phyloP scores from a whole-genome alignment of 768 basidiomycete species.

The Pulveroboletus ravenelii region DNA sequence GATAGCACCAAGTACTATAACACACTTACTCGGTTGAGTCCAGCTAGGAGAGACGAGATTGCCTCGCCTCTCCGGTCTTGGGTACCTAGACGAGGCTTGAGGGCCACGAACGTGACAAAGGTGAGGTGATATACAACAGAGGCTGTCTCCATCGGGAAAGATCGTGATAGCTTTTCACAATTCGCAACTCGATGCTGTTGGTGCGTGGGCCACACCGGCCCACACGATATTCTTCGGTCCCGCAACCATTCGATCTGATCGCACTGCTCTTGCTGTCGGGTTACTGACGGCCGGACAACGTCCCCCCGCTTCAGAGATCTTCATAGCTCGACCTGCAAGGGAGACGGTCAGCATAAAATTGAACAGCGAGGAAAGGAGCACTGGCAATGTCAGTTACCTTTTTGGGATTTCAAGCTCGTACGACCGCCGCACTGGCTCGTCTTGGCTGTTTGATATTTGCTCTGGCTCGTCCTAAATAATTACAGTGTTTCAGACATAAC shows the following conservation, averaged over 20 bases:
- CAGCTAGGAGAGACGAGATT: too few relatives aligned
- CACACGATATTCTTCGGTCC: not conserved
- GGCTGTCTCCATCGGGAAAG: not conserved
- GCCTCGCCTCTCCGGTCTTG: too few relatives aligned
- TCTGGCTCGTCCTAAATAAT: not conserved
- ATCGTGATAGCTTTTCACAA: not conserved
- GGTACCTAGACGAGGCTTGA: too few relatives aligned
- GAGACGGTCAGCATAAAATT: too few relatives aligned
- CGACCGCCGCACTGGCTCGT: not conserved
- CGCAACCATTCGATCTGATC: constrained; percentile 1
- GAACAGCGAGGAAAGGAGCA: too few relatives aligned
- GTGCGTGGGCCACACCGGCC: not conserved
- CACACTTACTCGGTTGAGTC: too few relatives aligned
- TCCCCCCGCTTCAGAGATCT: not conserved
- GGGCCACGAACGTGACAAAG: too few relatives aligned
- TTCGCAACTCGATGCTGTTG: not conserved
- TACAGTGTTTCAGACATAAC: not conserved
- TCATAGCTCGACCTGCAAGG: not conserved
- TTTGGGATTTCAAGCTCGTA: constrained; percentile 2
- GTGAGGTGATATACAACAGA: not conserved
- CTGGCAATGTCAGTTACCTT: not conserved
- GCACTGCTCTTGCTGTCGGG: not conserved
- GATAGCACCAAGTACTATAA: not conserved
- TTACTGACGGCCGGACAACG: too few relatives aligned
- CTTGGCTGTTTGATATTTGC: not conserved